Base-by-base conservation (phyloP, 2,329 filamentous ascomycete species). In the Didymellaceae sp. region DNA sequence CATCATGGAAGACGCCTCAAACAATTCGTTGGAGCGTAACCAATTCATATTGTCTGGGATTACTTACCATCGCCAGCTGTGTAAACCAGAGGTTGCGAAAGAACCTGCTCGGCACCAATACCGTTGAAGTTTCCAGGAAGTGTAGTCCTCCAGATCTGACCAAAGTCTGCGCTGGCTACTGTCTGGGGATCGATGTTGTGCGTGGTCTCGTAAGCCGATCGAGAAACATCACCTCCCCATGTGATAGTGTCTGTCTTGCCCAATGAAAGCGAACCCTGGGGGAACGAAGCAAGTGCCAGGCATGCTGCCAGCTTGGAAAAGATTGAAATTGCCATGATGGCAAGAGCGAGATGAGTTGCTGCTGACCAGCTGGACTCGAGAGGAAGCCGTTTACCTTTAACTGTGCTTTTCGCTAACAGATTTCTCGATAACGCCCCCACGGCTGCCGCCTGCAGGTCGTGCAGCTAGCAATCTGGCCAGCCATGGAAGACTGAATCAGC, bases 111-210 rank as follows among this genome's bases (percentile, higher is more conserved):
- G 1, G 71, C 48, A 2, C 69, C 71, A 3, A 67, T 54, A 13
- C 75, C 75, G 28, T 77, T 75, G 65, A 83, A 85, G 14, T 71
- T 75, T 5, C 82, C 82, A 0, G 82, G 80, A 1, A 85, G 73
- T 0, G 61, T 38, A 0, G 78, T 79, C 58, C 74, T 77, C 73
- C 82, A 86, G 6, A 85, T 68, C 51, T 82, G 78, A 16, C 77
- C 80, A 55, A 85, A 86, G 41, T 81, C 76, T 2, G 78, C 67
- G 46, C 80, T 82, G 31, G 74, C 77, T 2, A 86, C 82, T 7
- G 85, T 72, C 11, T 79, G 75, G 1, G 84, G 84, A 60, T 86
- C 82, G 78, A 86, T 82, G 67, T 86, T 86, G 63, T 86, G 83
- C 61, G 83, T 86, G 16, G 74, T 76, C 63, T 82, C 78, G 62